Base-by-base conservation (phyloP, 129 eudicot genomes). In the carrot (Daucus carota) region DNA sequence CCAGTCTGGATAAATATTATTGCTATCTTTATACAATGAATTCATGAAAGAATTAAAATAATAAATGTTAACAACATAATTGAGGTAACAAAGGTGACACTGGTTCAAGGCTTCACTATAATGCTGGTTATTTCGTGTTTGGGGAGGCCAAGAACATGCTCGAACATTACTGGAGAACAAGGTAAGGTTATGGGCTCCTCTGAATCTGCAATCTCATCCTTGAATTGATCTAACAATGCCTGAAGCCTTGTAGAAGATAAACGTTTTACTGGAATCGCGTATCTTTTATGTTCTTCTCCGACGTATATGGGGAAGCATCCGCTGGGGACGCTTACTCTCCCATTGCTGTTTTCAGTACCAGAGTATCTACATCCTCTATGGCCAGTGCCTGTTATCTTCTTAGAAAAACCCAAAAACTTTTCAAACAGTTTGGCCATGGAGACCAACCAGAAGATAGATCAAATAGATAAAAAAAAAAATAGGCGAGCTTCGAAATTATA, bases 241-340 rank as follows among this genome's bases (percentile, higher is more conserved):
- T 72, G 75, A 26, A 72, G n/a, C 75, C 75, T 72, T 13, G 34
- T 28, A 43, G 75, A 72, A 10, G 75, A 72, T 72, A 72, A 72
- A 43, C 75, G 31, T 29, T 72, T 28, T 17, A 72, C 75, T 13
- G 75, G 75, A 72, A 72, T 43, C 5, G 43, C 38, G 28, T 72
- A 72, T 43, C 47, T 44, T 43, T 13, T 72, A 15, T 72, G 75
- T 42, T 72, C 75, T 42, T 72, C 75, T 11, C 75, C 75, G 4
- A 72, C 75, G 52, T 72, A 72, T 3, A 72, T 72, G 22, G 75
- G 75, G 32, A 72, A 72, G 38, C 54, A 72, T 43, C 75, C 75
- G 47, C 75, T 72, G 0, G 75, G 57, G 20, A 72, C 38, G 1
- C 6, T 72, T 1, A 20, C 22, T n/a, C 32, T 72, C 13, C 18